Evolutionary conservation across 2,329 filamentous ascomycete species (phyloP), one percentile per base, ranked within the genome.

Genomic region (Colletotrichum lini): DNA sequence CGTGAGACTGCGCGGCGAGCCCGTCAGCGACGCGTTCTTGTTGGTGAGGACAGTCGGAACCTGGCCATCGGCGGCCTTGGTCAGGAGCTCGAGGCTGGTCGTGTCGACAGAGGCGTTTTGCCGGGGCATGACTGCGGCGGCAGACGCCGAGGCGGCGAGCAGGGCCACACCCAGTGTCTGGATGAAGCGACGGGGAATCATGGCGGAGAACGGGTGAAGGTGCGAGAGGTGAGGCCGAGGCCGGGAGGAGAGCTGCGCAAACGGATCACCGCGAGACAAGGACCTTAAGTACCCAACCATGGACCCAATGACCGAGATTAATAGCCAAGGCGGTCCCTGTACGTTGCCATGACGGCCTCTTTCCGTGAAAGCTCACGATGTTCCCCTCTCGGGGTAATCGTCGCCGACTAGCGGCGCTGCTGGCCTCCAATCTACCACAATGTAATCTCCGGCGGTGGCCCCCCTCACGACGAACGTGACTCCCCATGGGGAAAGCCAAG

Each of bases 1-100:
- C 42, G 72, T 50, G 16, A 74, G 49, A 18, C 65, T 53, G 10
- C 73, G 73, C 21, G 73, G 73, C n/a, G 54, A 62, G 42, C 72
- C 73, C 10, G 30, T 57, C 21, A 68, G 57, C 16, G 58, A 66
- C 5, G 52, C 52, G 18, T 61, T 52, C 65, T 71, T 73, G 65
- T 65, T 63, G 56, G 58, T 52, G 52, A 74, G 60, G 40, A 70
- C 66, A 30, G 62, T 40, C 60, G 52, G 49, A 21, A 74, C 73
- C 57, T 67, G 69, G 30, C 44, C 49, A 45, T 74, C 73, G 44
- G 73, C 73, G n/a, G 72, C 68, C 56, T 66, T 62, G 30, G 73
- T 70, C 18, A 74, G 69, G 40, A 74, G 38, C 13, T 30, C 53
- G 26, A 70, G 60, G 21, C 44, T 52, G 44, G 35, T 23, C 42